Conservation (phyloP, 306 rosid species). For the Dryas octopetala region DNA sequence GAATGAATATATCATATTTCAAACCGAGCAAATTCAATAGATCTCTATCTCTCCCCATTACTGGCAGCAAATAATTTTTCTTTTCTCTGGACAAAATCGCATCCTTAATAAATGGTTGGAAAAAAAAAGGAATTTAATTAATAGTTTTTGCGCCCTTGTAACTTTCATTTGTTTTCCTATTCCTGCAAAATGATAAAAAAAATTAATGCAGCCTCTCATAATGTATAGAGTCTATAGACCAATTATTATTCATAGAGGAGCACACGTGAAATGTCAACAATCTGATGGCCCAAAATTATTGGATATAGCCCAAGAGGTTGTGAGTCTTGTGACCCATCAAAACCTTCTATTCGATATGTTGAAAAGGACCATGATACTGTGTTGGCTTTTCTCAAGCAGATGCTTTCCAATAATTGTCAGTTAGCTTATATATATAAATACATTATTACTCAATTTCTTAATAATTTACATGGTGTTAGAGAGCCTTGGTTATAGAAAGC, state of each 20-base stretch:
- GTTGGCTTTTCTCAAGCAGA: too few species aligned
- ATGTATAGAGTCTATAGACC: neutral
- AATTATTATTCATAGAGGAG: neutral
- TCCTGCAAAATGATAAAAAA: neutral
- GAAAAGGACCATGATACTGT: neutral
- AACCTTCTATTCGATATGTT: too few species aligned
- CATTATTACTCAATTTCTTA: too few species aligned
- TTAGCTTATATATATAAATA: too few species aligned
- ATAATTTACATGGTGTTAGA: too few species aligned
- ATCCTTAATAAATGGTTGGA: neutral
- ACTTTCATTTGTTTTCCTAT: neutral
- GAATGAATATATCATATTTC: too few species aligned
- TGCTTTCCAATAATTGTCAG: neutral
- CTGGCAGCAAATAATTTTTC: too few species aligned
- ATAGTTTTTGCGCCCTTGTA: neutral
- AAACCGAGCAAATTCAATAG: too few species aligned
- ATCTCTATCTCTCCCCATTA: too few species aligned
- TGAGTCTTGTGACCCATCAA: neutral
- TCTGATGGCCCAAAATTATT: neutral
- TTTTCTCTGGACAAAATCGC: too few species aligned
- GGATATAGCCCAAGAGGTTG: neutral
- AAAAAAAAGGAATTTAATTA: neutral
- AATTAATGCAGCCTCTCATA: neutral
- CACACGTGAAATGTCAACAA: slow-evolving; percentile 7
- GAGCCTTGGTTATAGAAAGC: too few species aligned